These are phyloP conservation scores for Talaromyces sp. DNA, from an alignment of 2,329 filamentous ascomycete genomes.

Conservation along the genomic window DNA sequence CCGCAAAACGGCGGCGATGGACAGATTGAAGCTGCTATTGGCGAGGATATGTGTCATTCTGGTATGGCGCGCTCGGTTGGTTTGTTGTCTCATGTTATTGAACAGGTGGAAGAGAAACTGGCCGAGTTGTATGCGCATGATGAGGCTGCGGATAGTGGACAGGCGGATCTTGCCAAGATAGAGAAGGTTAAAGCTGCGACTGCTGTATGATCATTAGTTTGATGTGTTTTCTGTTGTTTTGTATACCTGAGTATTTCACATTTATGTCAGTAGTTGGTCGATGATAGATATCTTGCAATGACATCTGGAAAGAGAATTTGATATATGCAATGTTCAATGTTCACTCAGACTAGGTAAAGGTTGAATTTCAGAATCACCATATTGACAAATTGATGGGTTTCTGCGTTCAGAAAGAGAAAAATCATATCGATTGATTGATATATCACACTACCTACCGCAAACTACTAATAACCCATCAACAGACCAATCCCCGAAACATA, in stretches of 20 bases:
- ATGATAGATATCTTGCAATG: neutral
- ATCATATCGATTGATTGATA: neutral
- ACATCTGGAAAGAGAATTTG: neutral
- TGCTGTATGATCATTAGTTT: neutral
- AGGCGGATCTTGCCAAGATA: neutral
- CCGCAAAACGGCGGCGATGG: slow-evolving; percentile 32
- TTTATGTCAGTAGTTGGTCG: neutral
- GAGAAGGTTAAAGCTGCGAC: neutral
- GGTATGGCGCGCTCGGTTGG: slow-evolving; percentile 33
- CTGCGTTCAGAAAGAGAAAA: too few relatives aligned
- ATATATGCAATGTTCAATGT: too few relatives aligned
- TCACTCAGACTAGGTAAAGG: too few relatives aligned
- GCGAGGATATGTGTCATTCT: slow-evolving; percentile 28
- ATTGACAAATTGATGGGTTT: too few relatives aligned
- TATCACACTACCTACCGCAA: neutral
- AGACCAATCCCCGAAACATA: neutral
- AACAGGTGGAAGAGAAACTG: slow-evolving; percentile 31
- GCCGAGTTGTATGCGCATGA: slow-evolving; percentile 23
- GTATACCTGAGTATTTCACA: neutral
- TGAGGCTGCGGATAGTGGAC: neutral
- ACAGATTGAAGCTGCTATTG: slow-evolving; percentile 29
- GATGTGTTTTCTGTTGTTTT: neutral
- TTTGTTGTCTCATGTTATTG: slow-evolving; percentile 26
- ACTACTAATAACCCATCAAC: too few relatives aligned
- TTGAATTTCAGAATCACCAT: too few relatives aligned